These are phyloP conservation scores for Leishmania amazonensis DNA, from an alignment of 208 protist genomes.

Conservation along the genomic window DNA sequence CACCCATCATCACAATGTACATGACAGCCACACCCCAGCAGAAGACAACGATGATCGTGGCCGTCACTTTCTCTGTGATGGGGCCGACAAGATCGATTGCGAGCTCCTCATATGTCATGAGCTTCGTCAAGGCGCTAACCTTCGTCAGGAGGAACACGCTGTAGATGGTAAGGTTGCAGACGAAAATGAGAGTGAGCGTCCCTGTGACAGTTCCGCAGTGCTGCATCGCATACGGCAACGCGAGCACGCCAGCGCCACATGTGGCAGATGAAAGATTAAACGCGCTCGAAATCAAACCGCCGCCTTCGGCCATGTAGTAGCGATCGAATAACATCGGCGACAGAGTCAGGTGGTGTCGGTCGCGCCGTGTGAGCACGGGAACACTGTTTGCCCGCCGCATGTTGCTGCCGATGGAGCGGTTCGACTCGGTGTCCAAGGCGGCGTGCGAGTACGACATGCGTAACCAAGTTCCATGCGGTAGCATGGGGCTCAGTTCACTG, in stretches of 20 bases:
- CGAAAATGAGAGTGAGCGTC: constrained; percentile 45
- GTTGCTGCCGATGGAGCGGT: constrained; percentile 1
- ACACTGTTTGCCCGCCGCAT: constrained; percentile 39
- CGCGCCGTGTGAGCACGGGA: constrained; percentile 30
- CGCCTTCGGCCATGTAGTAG: constrained; percentile 59
- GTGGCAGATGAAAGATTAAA: constrained; percentile 86
- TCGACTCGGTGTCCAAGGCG: constrained; percentile 2
- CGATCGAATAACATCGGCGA: constrained; percentile 55
- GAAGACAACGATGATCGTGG: constrained; percentile 68
- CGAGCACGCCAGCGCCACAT: constrained; percentile 71
- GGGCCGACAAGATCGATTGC: constrained; percentile 51
- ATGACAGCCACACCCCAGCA: constrained; percentile 86
- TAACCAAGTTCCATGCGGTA: constrained; percentile 12
- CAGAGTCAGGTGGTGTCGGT: constrained; percentile 31
- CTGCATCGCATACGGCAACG: constrained; percentile 75
- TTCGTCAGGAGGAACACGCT: constrained; percentile 72
- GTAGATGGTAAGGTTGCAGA: constrained; percentile 65
- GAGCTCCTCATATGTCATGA: constrained; percentile 75
- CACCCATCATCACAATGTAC: constrained; percentile 85
- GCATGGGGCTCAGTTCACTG: constrained; percentile 33
- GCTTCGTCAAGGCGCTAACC: constrained; percentile 59
- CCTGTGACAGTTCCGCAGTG: constrained; percentile 56
- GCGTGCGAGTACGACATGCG: constrained; percentile 44
- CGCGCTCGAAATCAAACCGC: constrained; percentile 62
- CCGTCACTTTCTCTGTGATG: constrained; percentile 55